Base-by-base conservation (phyloP, 805 yeast genomes). In the Candida namnaoensis region DNA sequence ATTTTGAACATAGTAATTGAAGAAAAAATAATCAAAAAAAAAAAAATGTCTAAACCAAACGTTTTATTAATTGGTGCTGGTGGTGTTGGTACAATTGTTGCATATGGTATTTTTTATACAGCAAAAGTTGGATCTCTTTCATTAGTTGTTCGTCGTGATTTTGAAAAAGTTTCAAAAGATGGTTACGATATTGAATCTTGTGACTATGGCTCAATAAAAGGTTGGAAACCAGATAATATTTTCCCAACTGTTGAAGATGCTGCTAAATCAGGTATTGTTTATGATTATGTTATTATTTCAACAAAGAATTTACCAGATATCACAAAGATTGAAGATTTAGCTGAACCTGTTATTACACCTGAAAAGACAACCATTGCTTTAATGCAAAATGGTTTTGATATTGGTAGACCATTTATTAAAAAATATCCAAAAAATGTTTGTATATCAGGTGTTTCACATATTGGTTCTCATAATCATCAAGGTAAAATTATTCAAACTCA, bases 221-320 rank as follows among this genome's bases (percentile, higher is more conserved):
- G 3, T 19, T 19, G 19, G 19, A 19, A 19, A 19, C 19, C 19
- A 19, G 3, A 19, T 19, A 19, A 19, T 19, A 19, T 19, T 19
- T 19, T 3, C 3, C 3, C 19, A 19, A 19, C 2, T 19, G 19
- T 2, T 36, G 34, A 7, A 36, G 4, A n/a, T 33, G 15, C 15
- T 27, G 37, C 19, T 34, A 34, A 6, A 38, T 7, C 5, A 26
- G 3, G 3, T 3, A 19, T 19, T 46, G 59, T 61, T 41, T 58
- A 74, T 13, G 46, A 61, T 28, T 63, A 80, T 28, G 80, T 82
- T 40, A 71, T 76, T 34, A 76, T 77, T 48, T 65, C 66, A 33
- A 78, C 85, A 37, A 83, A 83, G 52, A 80, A 77, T 51, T 69
- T 79, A 32, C 88, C 90, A 7, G 91, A 84, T 52, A 68, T 82